Base-by-base conservation (phyloP, 176 grass and related monocot species). In the Avena eriantha region DNA sequence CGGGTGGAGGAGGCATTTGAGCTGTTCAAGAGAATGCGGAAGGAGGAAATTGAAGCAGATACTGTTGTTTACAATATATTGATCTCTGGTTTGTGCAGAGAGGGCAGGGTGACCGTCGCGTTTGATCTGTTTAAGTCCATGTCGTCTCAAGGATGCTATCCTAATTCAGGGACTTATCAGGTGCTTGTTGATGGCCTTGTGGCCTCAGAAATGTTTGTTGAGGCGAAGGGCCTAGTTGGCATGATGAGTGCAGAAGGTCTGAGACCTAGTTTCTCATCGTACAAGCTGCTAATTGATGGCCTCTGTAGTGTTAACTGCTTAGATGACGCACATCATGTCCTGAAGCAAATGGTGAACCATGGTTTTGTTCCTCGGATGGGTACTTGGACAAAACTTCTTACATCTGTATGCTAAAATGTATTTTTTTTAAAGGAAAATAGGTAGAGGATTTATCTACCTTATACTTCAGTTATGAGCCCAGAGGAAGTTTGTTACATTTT, bases 161-260 rank as follows among this genome's bases (percentile, higher is more conserved):
- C 93, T 23, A 98, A 94, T 91, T 91, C 96, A 82, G 93, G 96
- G 50, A 96, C 92, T n/a, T 87, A 93, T 78, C 90, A 98, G 82
- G 93, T 86, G 18, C 93, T 98, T 59, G 82, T 96, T 68, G 85
- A 91, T 86, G 96, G 93, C 48, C 90, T 98, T 35, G 73, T 94
- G 81, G 76, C 69, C 64, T 78, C 87, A 78, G 82, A 85, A 76
- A 88, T 86, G 33, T 91, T 92, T 39, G 24, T 69, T 16, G 87
- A 93, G 87, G 96, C 92, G 17, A 92, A 88, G 66, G 59, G 82
- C 47, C 88, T 96, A 22, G 90, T 93, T 59, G 57, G 49, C 17
- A 81, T 90, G 46, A 94, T 96, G 96, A 82, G 83, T 82, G 67
- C 74, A 77, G 89, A 96, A 81, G 71, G 86, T 76, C 29, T 88